Base-by-base conservation (phyloP, 1,284 basidiomycete genomes). In the Cutaneotrichosporon cutaneum region DNA sequence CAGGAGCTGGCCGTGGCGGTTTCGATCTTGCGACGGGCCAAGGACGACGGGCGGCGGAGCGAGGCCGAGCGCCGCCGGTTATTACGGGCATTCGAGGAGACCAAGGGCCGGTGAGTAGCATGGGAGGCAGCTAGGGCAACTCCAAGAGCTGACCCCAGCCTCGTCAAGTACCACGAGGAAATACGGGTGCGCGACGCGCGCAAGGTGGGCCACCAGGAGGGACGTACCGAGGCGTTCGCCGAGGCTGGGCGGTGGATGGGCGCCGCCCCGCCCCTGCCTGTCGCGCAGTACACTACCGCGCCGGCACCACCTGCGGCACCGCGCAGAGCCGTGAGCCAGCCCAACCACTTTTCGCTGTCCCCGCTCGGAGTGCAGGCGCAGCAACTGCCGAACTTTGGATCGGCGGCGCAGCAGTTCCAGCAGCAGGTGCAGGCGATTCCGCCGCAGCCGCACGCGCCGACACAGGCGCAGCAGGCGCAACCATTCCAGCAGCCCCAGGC, bases 1-100 rank as follows among this genome's bases (percentile, higher is more conserved):
- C 65, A 68, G 22, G 77, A 80, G 61, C 68, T 78, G 56, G 71
- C 71, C 4, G 66, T 62, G 26, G 77, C 77, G 3, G 71, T 77
- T 0, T 44, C 74, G 21, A 73, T 75, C 0, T 60, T 80, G 4
- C 60, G 73, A 22, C 63, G 72, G 30, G 72, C 76, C 0, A 70
- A 72, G 56, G 75, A 78, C 14, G 77, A 78, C 62, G 72, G 68
- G 9, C 69, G 70, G 63, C 70, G 68, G 55, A 68, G 65, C 21
- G 77, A 79, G n/a, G 74, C 76, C 64, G 77, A 80, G 68, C 70
- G 70, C 50, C 66, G 66, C 51, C 64, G 71, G 35, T 54, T 72
- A 4, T 45, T 61, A 21, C 67, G 72, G 27, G 67, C 71, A 39
- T 77, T 73, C 51, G 78, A 80, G 44, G 73, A 74, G 56, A 70